Evolutionary conservation across 2,329 filamentous ascomycete species (phyloP), one percentile per base, ranked within the genome.

Genomic region (Phyllosticta paracitricarpa): DNA sequence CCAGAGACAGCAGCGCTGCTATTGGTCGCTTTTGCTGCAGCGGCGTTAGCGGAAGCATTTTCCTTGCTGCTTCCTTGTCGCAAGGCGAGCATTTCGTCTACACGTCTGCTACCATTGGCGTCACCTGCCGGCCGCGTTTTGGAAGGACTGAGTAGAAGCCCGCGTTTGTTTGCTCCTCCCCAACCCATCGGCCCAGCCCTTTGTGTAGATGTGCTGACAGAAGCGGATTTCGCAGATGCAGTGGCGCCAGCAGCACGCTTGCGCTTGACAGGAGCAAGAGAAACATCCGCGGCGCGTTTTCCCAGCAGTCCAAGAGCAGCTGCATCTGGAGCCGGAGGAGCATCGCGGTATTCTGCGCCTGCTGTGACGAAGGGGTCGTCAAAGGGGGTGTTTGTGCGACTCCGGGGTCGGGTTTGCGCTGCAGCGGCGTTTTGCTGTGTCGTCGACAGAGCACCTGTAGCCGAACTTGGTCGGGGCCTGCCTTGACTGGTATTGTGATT

Each of bases 231-330:
- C 14, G 68, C 69, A 14, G 67, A 65, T 12, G 66, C 68, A 4
- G 71, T 71, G 26, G 72, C 71, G 9, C 68, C 72, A 54, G 63
- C 67, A 51, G 64, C 71, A 26, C 71, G 74, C 66, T 72, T 77
- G 65, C 78, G 73, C 67, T 78, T 79, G 10, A 74, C 73, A 58
- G 78, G 75, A 14, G 70, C 72, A 35, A 81, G 68, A 17, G 72
- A 72, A 6, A 77, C 72, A 51, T 76, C 72, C 8, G 68, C 67
- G 12, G 79, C 76, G 63, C 74, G 77, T 53, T 76, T 75, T 53
- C 71, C 71, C n/a, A 79, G 66, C 2, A 81, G 68, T 6, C 77
- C 76, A 8, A 78, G 68, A n/a, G 75, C 71, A 2, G 68, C 67
- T 0, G 72, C 72, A 61, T 72, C 72, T 24, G 57, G 51, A 12